These are phyloP conservation scores for Lagerstroemia speciosa DNA, from an alignment of 345 rosid species.

Conservation along the genomic window DNA sequence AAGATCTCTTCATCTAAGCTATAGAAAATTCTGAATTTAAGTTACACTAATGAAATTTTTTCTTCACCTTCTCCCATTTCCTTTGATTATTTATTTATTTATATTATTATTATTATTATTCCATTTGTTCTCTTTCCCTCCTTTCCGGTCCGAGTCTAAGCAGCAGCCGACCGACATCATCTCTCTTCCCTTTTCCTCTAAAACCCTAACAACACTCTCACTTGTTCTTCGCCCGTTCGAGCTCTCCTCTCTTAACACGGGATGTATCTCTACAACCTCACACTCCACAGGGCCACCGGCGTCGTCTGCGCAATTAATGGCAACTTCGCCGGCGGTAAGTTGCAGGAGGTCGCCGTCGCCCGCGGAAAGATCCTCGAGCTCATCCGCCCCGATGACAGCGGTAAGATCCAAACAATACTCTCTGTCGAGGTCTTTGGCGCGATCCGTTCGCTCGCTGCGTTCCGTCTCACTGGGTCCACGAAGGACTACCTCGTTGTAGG, in stretches of 20 bases:
- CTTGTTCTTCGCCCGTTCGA: background rate
- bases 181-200: background rate
- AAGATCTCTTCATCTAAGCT: no score
- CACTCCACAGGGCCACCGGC: slow-evolving; percentile 93
- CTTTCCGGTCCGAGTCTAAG: no score
- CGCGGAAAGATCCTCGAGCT: slow-evolving; percentile 94
- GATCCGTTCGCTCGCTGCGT: slow-evolving; percentile 77
- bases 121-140: no score
- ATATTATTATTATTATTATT: no score
- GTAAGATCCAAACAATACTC: slow-evolving; percentile 79
- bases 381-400: slow-evolving; percentile 83
- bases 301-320: slow-evolving; percentile 76
- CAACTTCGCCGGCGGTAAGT: slow-evolving; percentile 88
- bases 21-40: no score
- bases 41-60: no score
- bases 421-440: slow-evolving; percentile 94
- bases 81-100: no score
- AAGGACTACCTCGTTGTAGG: slow-evolving; percentile 92
- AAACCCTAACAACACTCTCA: slow-evolving; percentile 12
- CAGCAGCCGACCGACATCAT: no score
- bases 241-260: background rate
- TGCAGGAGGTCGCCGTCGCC: slow-evolving; percentile 87
- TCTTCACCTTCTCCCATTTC: no score
- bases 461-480: slow-evolving; percentile 82
- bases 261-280: slow-evolving; percentile 90